phyloP scores from a whole-genome alignment of 768 basidiomycete genomes.

The Cytidiella melzeri region DNA sequence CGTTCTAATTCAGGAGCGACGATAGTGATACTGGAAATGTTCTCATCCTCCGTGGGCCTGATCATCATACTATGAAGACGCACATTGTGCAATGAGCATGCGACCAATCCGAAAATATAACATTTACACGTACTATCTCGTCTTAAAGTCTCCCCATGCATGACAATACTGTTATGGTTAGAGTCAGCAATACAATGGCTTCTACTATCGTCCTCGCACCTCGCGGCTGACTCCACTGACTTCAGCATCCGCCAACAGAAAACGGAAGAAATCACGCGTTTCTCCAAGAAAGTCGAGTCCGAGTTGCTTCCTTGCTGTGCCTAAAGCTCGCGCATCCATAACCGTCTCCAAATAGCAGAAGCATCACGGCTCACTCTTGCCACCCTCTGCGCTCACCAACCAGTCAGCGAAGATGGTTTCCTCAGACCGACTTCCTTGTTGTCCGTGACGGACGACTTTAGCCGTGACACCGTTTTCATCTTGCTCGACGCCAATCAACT shows the following conservation, averaged over 20 bases:
- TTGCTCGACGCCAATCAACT: conserved; percentile 1
- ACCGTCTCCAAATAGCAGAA: too few relatives aligned
- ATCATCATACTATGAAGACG: neutral
- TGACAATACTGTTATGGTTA: too few relatives aligned
- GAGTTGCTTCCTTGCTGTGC: conserved; percentile 5
- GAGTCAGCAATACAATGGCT: too few relatives aligned
- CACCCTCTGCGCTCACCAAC: conserved; percentile 6
- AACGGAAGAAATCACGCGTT: neutral
- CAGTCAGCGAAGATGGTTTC: neutral
- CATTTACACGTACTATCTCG: neutral
- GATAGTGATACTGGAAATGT: neutral
- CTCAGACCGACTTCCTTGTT: neutral
- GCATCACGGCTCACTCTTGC: too few relatives aligned
- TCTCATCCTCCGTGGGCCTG: neutral
- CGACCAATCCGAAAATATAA: too few relatives aligned
- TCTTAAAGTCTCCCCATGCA: neutral
- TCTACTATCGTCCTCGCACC: too few relatives aligned
- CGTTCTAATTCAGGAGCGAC: neutral
- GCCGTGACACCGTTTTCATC: conserved; percentile 2
- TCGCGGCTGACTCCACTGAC: neutral
- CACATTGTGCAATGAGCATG: too few relatives aligned
- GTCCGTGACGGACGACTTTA: neutral
- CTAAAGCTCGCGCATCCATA: too few relatives aligned
- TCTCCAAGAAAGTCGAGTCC: conserved; percentile 4
- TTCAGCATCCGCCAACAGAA: conserved; percentile 3